Evolutionary conservation across 73 alveolate species (phyloP).

Genomic region (Loxodes magnus): DNA sequence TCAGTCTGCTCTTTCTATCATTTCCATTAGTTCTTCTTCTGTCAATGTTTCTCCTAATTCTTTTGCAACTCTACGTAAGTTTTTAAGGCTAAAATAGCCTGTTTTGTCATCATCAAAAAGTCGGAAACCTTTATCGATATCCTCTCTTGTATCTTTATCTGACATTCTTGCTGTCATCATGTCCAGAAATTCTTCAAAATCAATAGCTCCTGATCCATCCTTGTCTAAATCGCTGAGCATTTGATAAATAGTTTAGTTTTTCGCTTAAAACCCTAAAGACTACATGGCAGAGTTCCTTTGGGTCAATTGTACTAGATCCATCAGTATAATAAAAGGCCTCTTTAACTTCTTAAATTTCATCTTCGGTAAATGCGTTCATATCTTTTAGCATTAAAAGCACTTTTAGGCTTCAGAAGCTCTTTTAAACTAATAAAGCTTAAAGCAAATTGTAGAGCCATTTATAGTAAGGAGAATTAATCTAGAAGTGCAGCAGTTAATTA

Average conservation of each 20-base stretch:
- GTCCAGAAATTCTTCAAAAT: conserved; percentile 79
- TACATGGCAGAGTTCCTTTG: not conserved
- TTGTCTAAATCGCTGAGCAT: conserved; percentile 84
- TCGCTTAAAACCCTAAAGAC: conserved; percentile 63
- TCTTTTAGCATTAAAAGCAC: no score
- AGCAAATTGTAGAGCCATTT: no score
- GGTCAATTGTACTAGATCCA: no score
- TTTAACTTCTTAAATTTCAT: no score
- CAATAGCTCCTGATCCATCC: conserved; percentile 84
- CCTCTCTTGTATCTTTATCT: conserved; percentile 57
- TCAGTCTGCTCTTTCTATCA: conserved; percentile 74
- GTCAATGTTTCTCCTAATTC: conserved; percentile 73
- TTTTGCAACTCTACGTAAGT: conserved; percentile 58
- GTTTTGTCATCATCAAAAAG: conserved; percentile 63
- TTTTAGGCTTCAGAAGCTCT: no score
- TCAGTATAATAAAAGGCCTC: no score
- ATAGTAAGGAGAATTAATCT: no score
- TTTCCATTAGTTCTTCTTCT: conserved; percentile 60
- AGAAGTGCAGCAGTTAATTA: no score
- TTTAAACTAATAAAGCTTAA: no score
- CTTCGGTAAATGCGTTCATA: no score
- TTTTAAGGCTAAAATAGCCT: conserved; percentile 49
- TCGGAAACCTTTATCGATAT: conserved; percentile 57
- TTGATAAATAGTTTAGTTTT: conserved; percentile 76
- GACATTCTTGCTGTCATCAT: conserved; percentile 21